Percentiles rank a stretch among this genome's conserved stretches.
Evolutionary conservation across 495 filamentous ascomycete species (phyloP).

Genomic region (Penicillium bialowiezense): DNA sequence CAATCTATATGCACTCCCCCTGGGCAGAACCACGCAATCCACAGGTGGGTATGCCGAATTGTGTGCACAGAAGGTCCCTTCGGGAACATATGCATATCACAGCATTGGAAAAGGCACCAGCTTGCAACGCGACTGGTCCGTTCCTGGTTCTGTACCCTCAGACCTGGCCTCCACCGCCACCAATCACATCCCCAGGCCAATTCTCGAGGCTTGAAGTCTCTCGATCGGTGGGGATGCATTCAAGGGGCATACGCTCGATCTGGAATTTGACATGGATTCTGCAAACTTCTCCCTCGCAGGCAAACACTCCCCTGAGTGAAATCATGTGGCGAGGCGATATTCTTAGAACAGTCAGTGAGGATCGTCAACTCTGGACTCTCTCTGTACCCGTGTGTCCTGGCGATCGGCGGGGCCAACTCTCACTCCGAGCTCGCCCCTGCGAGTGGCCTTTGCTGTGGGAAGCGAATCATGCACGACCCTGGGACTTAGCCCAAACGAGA

Average conservation of each 20-base stretch:
- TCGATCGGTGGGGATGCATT: neutral
- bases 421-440: neutral
- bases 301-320: neutral
- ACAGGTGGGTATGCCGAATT: neutral
- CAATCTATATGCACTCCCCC: neutral
- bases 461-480: slow-evolving; percentile 1
- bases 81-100: slow-evolving; percentile 4
- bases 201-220: neutral
- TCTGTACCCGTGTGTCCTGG: slow-evolving; percentile 2
- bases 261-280: neutral
- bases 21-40: neutral
- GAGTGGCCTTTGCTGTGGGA: neutral
- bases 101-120: neutral
- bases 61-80: slow-evolving; percentile 2
- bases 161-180: slow-evolving; percentile 1
- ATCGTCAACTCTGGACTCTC: neutral
- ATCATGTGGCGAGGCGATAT: neutral
- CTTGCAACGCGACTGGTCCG: slow-evolving; percentile 9
- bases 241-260: neutral
- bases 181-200: neutral
- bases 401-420: slow-evolving; percentile 4
- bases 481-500: slow-evolving; percentile 3
- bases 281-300: neutral
- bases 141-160: neutral
- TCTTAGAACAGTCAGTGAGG: neutral